A percentile compares a stretch with the other conserved stretches of the same genome.
Evolutionary conservation across 345 rosid species (phyloP).

Genomic region (Gossypium bickii): DNA sequence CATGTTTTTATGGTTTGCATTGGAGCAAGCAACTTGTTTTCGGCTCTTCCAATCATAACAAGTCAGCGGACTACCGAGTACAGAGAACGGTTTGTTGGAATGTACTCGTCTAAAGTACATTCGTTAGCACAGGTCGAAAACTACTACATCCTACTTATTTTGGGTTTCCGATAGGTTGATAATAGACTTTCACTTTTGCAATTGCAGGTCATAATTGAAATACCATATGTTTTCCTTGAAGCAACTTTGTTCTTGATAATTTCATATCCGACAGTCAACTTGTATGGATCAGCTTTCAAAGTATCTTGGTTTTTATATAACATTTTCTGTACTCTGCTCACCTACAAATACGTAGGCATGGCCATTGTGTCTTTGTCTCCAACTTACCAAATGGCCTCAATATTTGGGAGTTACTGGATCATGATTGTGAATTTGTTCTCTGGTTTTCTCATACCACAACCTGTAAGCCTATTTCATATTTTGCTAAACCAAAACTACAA

Average conservation of each 20-base stretch:
- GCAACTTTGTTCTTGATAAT: constrained; percentile 30
- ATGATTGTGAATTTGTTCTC: constrained; percentile 32
- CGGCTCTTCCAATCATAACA: constrained; percentile 38
- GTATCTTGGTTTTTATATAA: constrained; percentile 38
- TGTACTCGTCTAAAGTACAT: constrained; percentile 60
- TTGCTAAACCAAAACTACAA: background rate
- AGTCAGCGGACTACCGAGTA: constrained; percentile 40
- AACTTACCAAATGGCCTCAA: constrained; percentile 29
- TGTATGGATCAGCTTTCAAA: constrained; percentile 34
- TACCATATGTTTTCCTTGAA: constrained; percentile 41
- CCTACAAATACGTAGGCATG: constrained; percentile 43
- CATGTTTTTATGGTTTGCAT: constrained; percentile 24
- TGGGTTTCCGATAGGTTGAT: background rate
- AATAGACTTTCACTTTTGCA: background rate
- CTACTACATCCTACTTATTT: background rate
- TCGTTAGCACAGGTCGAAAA: constrained; percentile 54
- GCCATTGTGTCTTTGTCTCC: constrained; percentile 41
- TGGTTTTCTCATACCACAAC: constrained; percentile 44
- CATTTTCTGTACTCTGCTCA: constrained; percentile 34
- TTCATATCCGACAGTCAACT: constrained; percentile 34
- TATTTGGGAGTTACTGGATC: constrained; percentile 26
- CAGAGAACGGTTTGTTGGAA: constrained; percentile 56
- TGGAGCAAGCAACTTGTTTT: constrained; percentile 37
- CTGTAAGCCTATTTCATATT: constrained; percentile 26
- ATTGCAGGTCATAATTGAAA: constrained; percentile 35